Conservation (phyloP, 1,284 basidiomycete species). For the Rhodotorula sp. region DNA sequence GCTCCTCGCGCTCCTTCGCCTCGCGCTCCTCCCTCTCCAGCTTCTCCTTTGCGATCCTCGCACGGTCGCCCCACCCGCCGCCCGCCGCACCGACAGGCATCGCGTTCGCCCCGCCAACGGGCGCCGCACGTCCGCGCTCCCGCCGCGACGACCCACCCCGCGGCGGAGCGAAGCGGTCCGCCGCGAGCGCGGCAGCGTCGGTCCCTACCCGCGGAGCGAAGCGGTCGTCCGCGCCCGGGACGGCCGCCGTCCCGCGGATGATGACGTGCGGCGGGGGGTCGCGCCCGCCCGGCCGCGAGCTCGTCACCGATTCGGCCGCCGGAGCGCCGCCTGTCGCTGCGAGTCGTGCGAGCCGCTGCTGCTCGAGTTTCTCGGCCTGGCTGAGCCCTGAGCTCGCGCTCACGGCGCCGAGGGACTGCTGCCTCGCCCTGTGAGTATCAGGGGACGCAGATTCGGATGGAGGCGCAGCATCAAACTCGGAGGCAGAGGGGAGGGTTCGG, state of each 20-base stretch:
- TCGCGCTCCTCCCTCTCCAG: conserved; percentile 5
- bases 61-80: conserved; percentile 15
- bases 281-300: not conserved
- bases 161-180: conserved; percentile 1
- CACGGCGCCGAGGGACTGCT: conserved; percentile 4
- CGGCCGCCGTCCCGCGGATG: not conserved
- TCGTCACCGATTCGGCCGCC: not conserved
- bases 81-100: not conserved
- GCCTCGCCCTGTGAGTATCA: not conserved
- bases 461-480: not conserved
- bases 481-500: not conserved
- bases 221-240: not conserved
- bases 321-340: not conserved
- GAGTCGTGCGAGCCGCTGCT: conserved; percentile 11
- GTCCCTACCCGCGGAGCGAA: not conserved
- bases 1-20: not conserved
- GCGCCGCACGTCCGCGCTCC: too few relatives aligned
- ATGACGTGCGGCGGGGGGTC: not conserved
- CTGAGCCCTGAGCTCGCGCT: conserved; percentile 8
- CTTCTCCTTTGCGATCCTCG: conserved; percentile 10
- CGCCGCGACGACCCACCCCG: too few relatives aligned
- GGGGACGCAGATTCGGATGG: not conserved
- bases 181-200: not conserved
- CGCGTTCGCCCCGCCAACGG: not conserved
- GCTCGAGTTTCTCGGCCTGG: conserved; percentile 10